These are phyloP conservation scores for Porpolomopsis calyptriformis DNA, from an alignment of 768 basidiomycete species.

Conservation along the genomic window DNA sequence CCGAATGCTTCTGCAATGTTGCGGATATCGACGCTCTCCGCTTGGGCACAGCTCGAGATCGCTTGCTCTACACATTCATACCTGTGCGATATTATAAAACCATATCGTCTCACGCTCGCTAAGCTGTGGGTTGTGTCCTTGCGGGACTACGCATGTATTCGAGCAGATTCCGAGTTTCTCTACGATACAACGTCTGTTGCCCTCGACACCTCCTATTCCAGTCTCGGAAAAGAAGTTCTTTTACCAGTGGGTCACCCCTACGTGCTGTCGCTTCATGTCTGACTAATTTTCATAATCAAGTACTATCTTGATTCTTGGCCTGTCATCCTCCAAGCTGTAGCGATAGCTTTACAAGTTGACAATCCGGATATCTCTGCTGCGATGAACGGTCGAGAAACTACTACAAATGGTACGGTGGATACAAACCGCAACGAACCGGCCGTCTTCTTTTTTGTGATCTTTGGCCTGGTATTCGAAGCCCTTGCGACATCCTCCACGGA, in stretches of 20 bases:
- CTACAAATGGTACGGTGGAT: constrained; percentile 17
- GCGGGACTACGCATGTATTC: constrained; percentile 85
- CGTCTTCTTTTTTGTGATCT: constrained; percentile 78
- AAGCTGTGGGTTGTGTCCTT: constrained; percentile 82
- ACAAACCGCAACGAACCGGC: constrained; percentile 50
- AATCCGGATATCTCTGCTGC: constrained; percentile 65
- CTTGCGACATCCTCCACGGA: constrained; percentile 58
- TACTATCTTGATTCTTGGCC: constrained; percentile 82
- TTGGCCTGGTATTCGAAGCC: constrained; percentile 91
- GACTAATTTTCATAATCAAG: constrained; percentile 28
- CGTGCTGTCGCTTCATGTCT: neutral
- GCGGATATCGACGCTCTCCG: constrained; percentile 82
- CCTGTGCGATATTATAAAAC: constrained; percentile 70
- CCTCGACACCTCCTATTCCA: constrained; percentile 75
- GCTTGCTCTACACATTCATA: constrained; percentile 67
- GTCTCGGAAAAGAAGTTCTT: constrained; percentile 81
- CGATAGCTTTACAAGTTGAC: constrained; percentile 59
- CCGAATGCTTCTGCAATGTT: constrained; percentile 95
- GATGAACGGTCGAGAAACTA: constrained; percentile 63
- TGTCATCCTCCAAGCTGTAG: constrained; percentile 75
- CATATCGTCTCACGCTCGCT: constrained; percentile 63
- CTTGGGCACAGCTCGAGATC: constrained; percentile 89
- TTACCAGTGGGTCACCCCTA: constrained; percentile 56
- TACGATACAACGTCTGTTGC: constrained; percentile 67
- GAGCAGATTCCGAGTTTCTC: constrained; percentile 79